Evolutionary conservation across 2,329 filamentous ascomycete genomes (phyloP).

Genomic region (Fusarium longipes): DNA sequence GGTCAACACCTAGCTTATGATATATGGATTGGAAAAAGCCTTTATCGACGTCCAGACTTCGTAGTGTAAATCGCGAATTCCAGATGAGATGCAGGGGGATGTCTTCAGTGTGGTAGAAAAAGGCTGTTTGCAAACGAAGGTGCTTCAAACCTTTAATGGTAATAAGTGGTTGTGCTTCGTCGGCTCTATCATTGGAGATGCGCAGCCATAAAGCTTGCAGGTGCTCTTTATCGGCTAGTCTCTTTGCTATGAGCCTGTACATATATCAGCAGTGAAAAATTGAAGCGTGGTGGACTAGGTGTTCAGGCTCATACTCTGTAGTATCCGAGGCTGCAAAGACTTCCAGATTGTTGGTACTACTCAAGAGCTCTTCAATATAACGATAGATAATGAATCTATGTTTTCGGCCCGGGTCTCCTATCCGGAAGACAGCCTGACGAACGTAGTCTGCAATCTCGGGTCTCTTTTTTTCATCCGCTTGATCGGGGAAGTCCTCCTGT

Average conservation of each 20-base stretch:
- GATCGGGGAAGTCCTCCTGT: slow-evolving; percentile 21
- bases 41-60: background rate
- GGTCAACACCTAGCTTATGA: background rate
- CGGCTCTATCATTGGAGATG: background rate
- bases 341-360: slow-evolving; percentile 29
- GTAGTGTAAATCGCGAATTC: slow-evolving; percentile 35
- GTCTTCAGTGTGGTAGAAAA: accelerated
- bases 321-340: slow-evolving; percentile 15
- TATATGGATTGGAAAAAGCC: background rate
- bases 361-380: slow-evolving; percentile 36
- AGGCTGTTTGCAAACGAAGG: background rate
- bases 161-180: background rate
- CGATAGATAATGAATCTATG: slow-evolving; percentile 24
- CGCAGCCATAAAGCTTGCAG: slow-evolving; percentile 28
- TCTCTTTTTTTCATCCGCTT: background rate
- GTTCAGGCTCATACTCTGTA: too few species aligned
- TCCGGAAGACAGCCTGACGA: slow-evolving; percentile 17
- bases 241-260: slow-evolving; percentile 24
- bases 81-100: background rate
- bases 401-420: slow-evolving; percentile 12
- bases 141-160: slow-evolving; percentile 10
- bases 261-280: too few species aligned
- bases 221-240: slow-evolving; percentile 14
- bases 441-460: slow-evolving; percentile 19
- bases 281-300: too few species aligned